Conservation (phyloP, 805 yeast species). For the Yamadazyma phyllophila region DNA sequence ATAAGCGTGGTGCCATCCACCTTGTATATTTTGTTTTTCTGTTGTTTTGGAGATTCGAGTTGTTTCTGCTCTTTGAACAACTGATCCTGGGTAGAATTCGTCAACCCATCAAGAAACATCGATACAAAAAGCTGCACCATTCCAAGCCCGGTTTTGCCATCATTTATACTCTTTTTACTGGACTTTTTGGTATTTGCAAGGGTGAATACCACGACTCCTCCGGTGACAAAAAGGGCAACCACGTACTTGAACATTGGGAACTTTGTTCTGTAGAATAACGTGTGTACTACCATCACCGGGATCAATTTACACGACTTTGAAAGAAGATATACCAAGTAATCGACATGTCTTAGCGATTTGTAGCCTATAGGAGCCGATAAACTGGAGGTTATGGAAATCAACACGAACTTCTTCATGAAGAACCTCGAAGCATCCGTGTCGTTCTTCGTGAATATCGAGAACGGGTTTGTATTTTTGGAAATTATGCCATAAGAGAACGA, state of each 20-base stretch:
- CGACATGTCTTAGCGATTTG: constrained; percentile 75
- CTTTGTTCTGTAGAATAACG: constrained; percentile 60
- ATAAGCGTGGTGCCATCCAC: constrained; percentile 87
- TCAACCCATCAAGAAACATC: constrained; percentile 83
- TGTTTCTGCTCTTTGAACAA: constrained; percentile 50
- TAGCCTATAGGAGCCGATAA: constrained; percentile 82
- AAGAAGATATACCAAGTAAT: constrained; percentile 76
- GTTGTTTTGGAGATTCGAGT: constrained; percentile 6
- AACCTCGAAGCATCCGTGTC: constrained; percentile 14
- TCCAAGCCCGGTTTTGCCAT: constrained; percentile 53
- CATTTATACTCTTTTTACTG: constrained; percentile 26
- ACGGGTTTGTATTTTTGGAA: constrained; percentile 26
- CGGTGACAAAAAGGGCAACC: constrained; percentile 76
- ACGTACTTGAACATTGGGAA: constrained; percentile 76
- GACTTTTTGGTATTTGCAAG: constrained; percentile 28
- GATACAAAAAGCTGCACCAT: constrained; percentile 56
- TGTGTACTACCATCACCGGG: constrained; percentile 89
- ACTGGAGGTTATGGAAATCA: constrained; percentile 73
- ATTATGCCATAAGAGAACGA: constrained; percentile 59
- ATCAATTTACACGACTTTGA: constrained; percentile 92
- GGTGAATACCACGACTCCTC: constrained; percentile 82
- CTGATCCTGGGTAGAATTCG: constrained; percentile 91
- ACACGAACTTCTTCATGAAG: constrained; percentile 36
- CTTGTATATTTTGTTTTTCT: constrained; percentile 11
- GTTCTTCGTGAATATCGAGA: constrained; percentile 33